Conservation (phyloP, 179 eudicot genomes). For the Silene noctiflora region DNA sequence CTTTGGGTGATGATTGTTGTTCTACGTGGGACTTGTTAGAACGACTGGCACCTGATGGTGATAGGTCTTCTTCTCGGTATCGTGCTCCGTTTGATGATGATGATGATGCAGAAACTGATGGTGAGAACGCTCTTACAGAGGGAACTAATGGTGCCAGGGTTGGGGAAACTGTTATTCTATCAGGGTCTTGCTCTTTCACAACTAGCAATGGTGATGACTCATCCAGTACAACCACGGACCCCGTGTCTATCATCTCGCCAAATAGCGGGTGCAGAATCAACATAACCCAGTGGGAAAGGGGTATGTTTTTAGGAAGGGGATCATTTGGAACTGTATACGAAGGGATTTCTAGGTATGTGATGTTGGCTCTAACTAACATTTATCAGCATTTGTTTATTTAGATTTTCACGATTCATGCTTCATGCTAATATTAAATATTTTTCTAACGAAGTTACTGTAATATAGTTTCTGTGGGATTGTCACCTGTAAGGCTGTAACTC, state of each 20-base stretch:
- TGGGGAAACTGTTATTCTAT: slow-evolving; percentile 24
- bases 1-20: slow-evolving; percentile 30
- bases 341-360: slow-evolving; percentile 68
- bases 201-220: slow-evolving; percentile 46
- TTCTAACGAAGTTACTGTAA: neutral
- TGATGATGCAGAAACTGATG: slow-evolving; percentile 17
- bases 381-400: neutral
- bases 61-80: slow-evolving; percentile 12
- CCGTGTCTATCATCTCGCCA: slow-evolving; percentile 45
- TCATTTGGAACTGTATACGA: slow-evolving; percentile 83
- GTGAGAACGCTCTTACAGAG: slow-evolving; percentile 21
- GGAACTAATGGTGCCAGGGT: slow-evolving; percentile 26
- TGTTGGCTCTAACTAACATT: neutral
- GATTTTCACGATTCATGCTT: neutral
- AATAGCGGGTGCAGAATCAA: slow-evolving; percentile 35
- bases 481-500: too few species aligned
- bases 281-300: slow-evolving; percentile 63
- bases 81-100: slow-evolving; percentile 20
- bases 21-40: slow-evolving; percentile 61
- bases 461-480: neutral
- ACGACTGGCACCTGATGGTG: slow-evolving; percentile 50
- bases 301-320: slow-evolving; percentile 59
- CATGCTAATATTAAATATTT: neutral
- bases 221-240: slow-evolving; percentile 37
- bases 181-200: slow-evolving; percentile 43